Conservation (phyloP, 2,329 filamentous ascomycete genomes). For the Xylaria sp. region DNA sequence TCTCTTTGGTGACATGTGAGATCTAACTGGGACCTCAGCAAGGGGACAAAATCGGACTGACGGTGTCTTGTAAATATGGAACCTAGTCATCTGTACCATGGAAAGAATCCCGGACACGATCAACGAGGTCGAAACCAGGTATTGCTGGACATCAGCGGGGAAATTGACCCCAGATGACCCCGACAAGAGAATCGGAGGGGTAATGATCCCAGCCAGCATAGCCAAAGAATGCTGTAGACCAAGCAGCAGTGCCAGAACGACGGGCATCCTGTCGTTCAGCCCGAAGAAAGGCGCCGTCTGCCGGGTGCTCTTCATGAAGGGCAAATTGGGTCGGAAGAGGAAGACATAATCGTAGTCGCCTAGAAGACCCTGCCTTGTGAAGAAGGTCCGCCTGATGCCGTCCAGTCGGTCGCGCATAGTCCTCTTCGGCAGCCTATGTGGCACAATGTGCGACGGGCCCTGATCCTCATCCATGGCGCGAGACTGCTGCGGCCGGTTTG, state of each 20-base stretch:
- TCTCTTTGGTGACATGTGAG: background rate
- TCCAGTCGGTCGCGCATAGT: constrained; percentile 38
- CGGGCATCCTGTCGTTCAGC: constrained; percentile 77
- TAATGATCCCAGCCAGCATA: constrained; percentile 77
- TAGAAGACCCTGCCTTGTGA: constrained; percentile 71
- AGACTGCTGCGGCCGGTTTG: background rate
- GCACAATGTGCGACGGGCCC: constrained; percentile 53
- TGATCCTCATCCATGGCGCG: constrained; percentile 59
- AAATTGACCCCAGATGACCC: constrained; percentile 67
- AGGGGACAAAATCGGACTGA: constrained; percentile 36
- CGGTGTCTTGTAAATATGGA: constrained; percentile 70
- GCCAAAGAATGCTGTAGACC: constrained; percentile 79
- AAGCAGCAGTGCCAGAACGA: constrained; percentile 72
- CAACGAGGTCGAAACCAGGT: constrained; percentile 76
- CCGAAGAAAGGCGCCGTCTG: constrained; percentile 78
- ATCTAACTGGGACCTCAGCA: background rate
- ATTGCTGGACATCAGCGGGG: constrained; percentile 63
- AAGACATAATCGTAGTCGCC: constrained; percentile 90
- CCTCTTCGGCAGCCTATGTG: constrained; percentile 39
- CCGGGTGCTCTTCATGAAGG: constrained; percentile 70
- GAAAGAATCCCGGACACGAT: constrained; percentile 80
- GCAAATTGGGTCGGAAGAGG: constrained; percentile 80
- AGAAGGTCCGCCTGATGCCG: constrained; percentile 46
- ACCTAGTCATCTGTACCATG: constrained; percentile 74
- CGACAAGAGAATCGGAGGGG: constrained; percentile 74